Evolutionary conservation across 352 stramenopile species (phyloP), one percentile per base, ranked within the genome.

Genomic region (Phytophthora lateralis): DNA sequence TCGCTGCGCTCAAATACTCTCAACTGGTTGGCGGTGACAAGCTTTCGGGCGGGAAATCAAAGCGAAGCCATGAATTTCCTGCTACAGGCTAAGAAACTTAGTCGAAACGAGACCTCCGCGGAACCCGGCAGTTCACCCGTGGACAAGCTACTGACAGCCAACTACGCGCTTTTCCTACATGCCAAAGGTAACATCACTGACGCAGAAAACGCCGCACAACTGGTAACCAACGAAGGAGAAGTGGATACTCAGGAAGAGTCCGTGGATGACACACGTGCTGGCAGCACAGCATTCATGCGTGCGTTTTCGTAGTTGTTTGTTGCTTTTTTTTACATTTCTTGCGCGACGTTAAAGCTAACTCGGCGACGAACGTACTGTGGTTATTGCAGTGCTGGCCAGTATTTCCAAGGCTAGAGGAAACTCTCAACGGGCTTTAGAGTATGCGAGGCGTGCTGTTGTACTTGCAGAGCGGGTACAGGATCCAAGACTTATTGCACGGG

Each of bases 101-200:
- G 34, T 56, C 60, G 60, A 32, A 42, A 57, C 12, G 37, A 59
- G 17, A 9, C 24, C 4, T n/a, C 11, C n/a, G 24, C 8, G 7
- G 38, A 21, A 14, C 21, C 39, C 20, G 49, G 4, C 12, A 27
- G 4, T 3, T 20, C 37, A 26, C 46, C 41, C 17, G 29, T 80
- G 15, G 65, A 85, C n/a, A 62, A 72, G 15, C 24, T 45, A 0
- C 14, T 86, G 41, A 63, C 61, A 2, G 75, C 45, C 5, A 86
- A 89, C 54, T 82, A 86, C 43, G 70, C 72, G 12, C 44, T 79
- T 8, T 68, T 86, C 18, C 60, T 89, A 6, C 68, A 78, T 14
- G 44, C 72, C 0, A 69, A 81, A 50, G 72, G 70, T 11, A 61
- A 60, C 17, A 18, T 61, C 4, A 61, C 68, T 1, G 75, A 83